Base-by-base conservation (phyloP, 257 asterid species). In the Cordia subcordata region DNA sequence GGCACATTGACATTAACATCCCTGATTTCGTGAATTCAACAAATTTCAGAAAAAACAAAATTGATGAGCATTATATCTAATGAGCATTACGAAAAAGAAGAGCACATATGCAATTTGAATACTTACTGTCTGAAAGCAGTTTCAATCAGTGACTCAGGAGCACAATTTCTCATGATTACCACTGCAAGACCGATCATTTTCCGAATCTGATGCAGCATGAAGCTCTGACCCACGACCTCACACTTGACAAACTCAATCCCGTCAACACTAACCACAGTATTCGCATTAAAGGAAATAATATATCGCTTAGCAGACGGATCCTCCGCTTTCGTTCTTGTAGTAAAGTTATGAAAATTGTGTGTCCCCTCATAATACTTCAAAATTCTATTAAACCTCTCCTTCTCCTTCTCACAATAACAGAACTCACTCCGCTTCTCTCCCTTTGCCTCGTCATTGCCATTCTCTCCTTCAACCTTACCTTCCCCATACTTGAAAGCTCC, bases 121-220 rank as follows among this genome's bases (percentile, higher is more conserved):
- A 69, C 90, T 74, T 75, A 93, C 99, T 72, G 77, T 21, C 77
- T 62, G 57, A 86, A 82, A 67, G 96, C 96, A 11, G 79, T 75
- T 53, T 78, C 85, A 15, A 93, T 79, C 72, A 84, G 55, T 0
- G 89, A 78, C 64, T 89, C 99, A 0, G 96, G 80, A 22, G 95
- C 74, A 51, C 39, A 58, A 54, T 86, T 77, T 82, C 99, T 86
- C 96, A 93, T 84, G 62, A 93, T 83, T 1, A 95, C 96, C 55
- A 93, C 86, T 15, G 97, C 97, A 65, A 93, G 95, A 59, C 99
- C 99, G 0, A 93, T 83, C 99, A 93, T 89, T 70, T 93, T 93
- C 56, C 97, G 82, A 17, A 93, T 93, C 68, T 93, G 99, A 77
- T 93, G 99, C 74, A 93, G 97, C 99, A 93, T 89, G 68, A 93